Percentiles rank a stretch among this genome's conserved stretches.
Conservation (phyloP, 768 basidiomycete species). For the Pulveroboletus ravenelii region DNA sequence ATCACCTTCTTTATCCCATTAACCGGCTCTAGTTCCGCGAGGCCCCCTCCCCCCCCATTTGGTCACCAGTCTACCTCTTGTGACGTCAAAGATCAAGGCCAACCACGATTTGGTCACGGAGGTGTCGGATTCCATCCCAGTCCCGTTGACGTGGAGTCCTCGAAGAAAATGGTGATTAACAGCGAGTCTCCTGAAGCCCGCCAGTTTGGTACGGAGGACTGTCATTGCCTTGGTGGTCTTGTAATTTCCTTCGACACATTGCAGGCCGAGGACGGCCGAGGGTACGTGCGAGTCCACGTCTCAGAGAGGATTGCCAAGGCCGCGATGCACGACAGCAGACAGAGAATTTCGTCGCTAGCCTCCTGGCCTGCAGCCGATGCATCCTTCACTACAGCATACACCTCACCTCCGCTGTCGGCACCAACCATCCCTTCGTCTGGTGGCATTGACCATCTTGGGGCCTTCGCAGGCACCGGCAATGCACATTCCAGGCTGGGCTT, state of each 20-base stretch:
- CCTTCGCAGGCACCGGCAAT: conserved; percentile 55
- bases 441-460: conserved; percentile 36
- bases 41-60: conserved; percentile 40
- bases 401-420: conserved; percentile 36
- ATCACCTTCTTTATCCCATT: conserved; percentile 54
- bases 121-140: conserved; percentile 47
- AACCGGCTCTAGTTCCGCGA: conserved; percentile 32
- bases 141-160: conserved; percentile 32
- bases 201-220: conserved; percentile 47
- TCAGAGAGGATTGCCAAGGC: conserved; percentile 34
- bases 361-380: conserved; percentile 24
- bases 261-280: conserved; percentile 61
- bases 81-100: conserved; percentile 52
- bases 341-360: conserved; percentile 18
- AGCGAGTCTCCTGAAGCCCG: conserved; percentile 41
- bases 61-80: conserved; percentile 39
- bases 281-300: conserved; percentile 69
- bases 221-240: conserved; percentile 48
- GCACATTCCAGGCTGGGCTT: conserved; percentile 23
- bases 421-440: conserved; percentile 36
- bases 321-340: conserved; percentile 12
- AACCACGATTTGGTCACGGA: conserved; percentile 37
- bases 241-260: conserved; percentile 72
- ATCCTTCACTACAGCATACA: conserved; percentile 18
- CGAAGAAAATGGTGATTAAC: conserved; percentile 29